phyloP scores from a whole-genome alignment of 495 filamentous ascomycete species.

The Melanomma pulvis-pyrius region DNA sequence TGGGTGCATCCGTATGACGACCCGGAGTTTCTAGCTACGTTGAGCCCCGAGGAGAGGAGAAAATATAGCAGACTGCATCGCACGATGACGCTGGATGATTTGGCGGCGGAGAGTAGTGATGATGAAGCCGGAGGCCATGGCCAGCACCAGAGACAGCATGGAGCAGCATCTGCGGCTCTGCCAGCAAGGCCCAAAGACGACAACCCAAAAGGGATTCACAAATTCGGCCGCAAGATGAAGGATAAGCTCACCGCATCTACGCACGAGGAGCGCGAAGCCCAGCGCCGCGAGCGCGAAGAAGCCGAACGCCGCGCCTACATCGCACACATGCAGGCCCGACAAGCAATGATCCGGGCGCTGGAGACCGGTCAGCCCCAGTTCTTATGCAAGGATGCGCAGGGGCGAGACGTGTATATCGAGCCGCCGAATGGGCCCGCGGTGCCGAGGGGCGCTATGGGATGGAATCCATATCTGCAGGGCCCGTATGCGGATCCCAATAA shows the following conservation, averaged over 20 bases:
- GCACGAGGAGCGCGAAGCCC: slow-evolving; percentile 49
- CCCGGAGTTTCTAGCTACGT: slow-evolving; percentile 48
- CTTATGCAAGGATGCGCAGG: slow-evolving; percentile 50
- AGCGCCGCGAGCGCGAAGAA: slow-evolving; percentile 47
- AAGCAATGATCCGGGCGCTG: slow-evolving; percentile 48
- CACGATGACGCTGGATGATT: slow-evolving; percentile 46
- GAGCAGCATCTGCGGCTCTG: not conserved
- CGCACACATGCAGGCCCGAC: slow-evolving; percentile 44
- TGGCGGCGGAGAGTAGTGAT: slow-evolving; percentile 49
- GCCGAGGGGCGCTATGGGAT: slow-evolving; percentile 41
- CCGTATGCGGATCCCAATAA: slow-evolving; percentile 50
- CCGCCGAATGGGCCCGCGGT: slow-evolving; percentile 42
- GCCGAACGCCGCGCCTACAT: slow-evolving; percentile 48
- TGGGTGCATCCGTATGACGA: slow-evolving; percentile 60
- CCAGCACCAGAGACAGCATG: not conserved
- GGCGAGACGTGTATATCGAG: slow-evolving; percentile 54
- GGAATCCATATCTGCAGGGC: slow-evolving; percentile 49
- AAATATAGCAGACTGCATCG: slow-evolving; percentile 43
- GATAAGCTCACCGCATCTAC: slow-evolving; percentile 52
- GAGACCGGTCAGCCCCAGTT: slow-evolving; percentile 53
- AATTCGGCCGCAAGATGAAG: slow-evolving; percentile 53
- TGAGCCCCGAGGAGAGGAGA: slow-evolving; percentile 47
- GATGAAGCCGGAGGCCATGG: slow-evolving; percentile 43
- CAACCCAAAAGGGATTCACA: slow-evolving; percentile 37
- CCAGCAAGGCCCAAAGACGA: not conserved